These are phyloP conservation scores for Candida golubevii DNA, from an alignment of 805 yeast genomes.

Conservation along the genomic window DNA sequence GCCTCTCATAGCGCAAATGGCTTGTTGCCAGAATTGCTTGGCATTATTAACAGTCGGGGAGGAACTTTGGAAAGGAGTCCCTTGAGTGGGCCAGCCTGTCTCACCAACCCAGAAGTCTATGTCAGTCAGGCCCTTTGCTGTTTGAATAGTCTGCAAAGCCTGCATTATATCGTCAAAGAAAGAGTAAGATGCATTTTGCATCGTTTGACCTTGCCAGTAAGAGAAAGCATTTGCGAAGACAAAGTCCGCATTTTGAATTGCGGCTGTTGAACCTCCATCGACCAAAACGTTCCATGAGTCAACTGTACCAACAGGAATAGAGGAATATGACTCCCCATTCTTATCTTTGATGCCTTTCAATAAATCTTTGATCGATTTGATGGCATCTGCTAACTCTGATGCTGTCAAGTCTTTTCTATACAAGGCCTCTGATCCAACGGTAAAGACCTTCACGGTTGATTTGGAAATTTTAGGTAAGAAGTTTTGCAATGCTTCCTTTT, in stretches of 20 bases:
- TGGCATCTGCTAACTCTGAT: constrained; percentile 61
- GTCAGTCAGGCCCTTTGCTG: constrained; percentile 81
- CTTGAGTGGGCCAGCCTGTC: constrained; percentile 95
- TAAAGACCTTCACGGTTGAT: constrained; percentile 65
- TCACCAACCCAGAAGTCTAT: constrained; percentile 94
- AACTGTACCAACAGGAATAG: constrained; percentile 82
- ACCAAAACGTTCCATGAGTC: constrained; percentile 94
- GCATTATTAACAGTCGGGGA: constrained; percentile 74
- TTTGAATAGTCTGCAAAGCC: constrained; percentile 85
- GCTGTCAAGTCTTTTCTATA: constrained; percentile 88
- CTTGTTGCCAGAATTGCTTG: constrained; percentile 76
- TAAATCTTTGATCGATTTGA: constrained; percentile 56
- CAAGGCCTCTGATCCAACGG: constrained; percentile 94
- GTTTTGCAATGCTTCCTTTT: constrained; percentile 62
- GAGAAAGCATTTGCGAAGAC: constrained; percentile 94
- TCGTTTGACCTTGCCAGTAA: constrained; percentile 97
- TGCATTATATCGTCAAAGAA: constrained; percentile 98
- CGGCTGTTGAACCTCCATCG: constrained; percentile 67
- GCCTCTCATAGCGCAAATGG: constrained; percentile 88
- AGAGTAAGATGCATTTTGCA: constrained; percentile 77
- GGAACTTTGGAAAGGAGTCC: constrained; percentile 65
- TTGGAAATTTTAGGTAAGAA: constrained; percentile 73
- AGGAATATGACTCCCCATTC: constrained; percentile 71
- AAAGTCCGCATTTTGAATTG: constrained; percentile 76
- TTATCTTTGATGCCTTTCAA: constrained; percentile 65